A percentile compares a stretch with the other conserved stretches of the same genome.
phyloP scores from a whole-genome alignment of 306 rosid species.

The Trifolium dubium region DNA sequence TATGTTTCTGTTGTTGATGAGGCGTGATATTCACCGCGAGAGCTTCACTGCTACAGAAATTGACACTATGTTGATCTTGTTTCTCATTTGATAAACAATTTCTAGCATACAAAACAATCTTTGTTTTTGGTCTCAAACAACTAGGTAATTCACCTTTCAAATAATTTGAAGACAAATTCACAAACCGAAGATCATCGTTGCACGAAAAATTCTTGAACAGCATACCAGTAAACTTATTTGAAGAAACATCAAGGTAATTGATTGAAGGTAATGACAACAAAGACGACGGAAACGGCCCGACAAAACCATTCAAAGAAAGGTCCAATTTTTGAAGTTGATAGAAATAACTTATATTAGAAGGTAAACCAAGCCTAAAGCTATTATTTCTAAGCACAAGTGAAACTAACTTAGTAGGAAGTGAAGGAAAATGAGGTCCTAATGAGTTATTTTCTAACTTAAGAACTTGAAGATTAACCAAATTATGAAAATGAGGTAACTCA shows the following conservation, averaged over 20 bases:
- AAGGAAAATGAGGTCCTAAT: constrained; percentile 84
- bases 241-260: constrained; percentile 70
- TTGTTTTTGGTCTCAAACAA: constrained; percentile 58
- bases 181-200: constrained; percentile 68
- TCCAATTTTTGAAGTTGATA: constrained; percentile 82
- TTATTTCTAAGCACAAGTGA: constrained; percentile 77
- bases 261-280: constrained; percentile 75
- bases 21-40: constrained; percentile 73
- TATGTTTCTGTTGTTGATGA: constrained; percentile 44
- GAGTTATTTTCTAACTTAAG: constrained; percentile 69
- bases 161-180: constrained; percentile 78
- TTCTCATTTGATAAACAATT: constrained; percentile 69
- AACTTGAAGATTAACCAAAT: constrained; percentile 73
- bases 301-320: constrained; percentile 74
- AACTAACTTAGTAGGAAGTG: constrained; percentile 60
- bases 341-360: constrained; percentile 53
- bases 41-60: constrained; percentile 81
- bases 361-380: constrained; percentile 62
- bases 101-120: constrained; percentile 50
- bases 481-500: constrained; percentile 66
- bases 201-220: constrained; percentile 67
- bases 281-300: constrained; percentile 73
- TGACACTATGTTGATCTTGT: constrained; percentile 57
- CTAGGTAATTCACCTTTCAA: constrained; percentile 77
- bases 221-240: constrained; percentile 78